Percentiles rank a stretch among this genome's conserved stretches.
phyloP scores from a whole-genome alignment of 306 rosid species.

The Cicer chorassanicum region DNA sequence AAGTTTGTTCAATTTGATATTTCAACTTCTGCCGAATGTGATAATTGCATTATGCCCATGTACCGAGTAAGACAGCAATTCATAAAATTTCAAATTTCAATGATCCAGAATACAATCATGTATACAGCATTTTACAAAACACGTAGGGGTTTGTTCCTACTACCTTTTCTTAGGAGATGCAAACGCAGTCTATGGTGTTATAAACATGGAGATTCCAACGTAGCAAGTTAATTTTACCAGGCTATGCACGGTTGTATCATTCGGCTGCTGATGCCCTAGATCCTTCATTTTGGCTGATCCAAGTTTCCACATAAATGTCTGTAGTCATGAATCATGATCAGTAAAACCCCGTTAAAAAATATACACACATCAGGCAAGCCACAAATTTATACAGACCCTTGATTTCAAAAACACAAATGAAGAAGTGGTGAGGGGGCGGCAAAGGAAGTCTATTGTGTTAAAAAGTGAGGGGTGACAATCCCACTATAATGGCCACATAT shows the following conservation, averaged over 20 bases:
- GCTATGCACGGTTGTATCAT: constrained; percentile 16
- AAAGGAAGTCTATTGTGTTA: not conserved
- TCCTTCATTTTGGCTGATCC: constrained; percentile 38
- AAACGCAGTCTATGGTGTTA: constrained; percentile 34
- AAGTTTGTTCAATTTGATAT: not conserved
- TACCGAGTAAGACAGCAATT: constrained; percentile 2
- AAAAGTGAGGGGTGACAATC: constrained; percentile 32
- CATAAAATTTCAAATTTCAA: constrained; percentile 33
- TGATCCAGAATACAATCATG: constrained; percentile 22
- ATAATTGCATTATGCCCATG: constrained; percentile 6
- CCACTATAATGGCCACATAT: constrained; percentile 37
- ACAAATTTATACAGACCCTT: not conserved
- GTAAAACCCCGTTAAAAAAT: constrained; percentile 15
- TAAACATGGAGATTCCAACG: constrained; percentile 35
- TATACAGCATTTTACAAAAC: constrained; percentile 38
- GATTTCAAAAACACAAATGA: not conserved
- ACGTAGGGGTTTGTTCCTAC: not conserved
- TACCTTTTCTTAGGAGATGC: constrained; percentile 26
- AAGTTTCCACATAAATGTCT: constrained; percentile 14
- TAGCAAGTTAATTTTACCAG: constrained; percentile 28
- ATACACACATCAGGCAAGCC: not conserved
- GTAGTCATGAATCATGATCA: constrained; percentile 18
- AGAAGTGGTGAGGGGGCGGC: not conserved
- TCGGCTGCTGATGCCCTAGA: constrained; percentile 21
- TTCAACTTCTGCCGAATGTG: not conserved